Evolutionary conservation across 2,329 filamentous ascomycete genomes (phyloP), one percentile per base, ranked within the genome.

Genomic region (Apiospora malaysiana): DNA sequence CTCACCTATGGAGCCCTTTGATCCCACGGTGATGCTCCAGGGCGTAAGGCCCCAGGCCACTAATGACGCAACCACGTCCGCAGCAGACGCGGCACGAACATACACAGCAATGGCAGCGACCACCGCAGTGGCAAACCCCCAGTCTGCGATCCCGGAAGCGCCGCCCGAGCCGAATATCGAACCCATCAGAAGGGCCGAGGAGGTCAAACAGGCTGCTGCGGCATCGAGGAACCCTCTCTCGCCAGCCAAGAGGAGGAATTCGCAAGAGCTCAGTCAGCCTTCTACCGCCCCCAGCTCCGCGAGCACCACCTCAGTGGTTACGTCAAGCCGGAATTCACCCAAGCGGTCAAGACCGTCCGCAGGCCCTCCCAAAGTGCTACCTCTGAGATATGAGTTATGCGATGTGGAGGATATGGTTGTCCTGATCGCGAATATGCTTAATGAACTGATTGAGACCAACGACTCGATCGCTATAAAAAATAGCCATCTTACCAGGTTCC

Each of bases 371-470:
- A 92, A 90, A 77, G 76, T 87, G 10, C 77, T 96, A 78, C 93
- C 96, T 0, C 82, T 88, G 72, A 87, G 88, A 77, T 99, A 99
- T 81, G 94, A 97, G 81, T 84, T 90, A 14, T 97, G 94, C 79
- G 86, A 92, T 49, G 89, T 93, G 10, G 93, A 94, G 77, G 95
- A 98, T 79, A 89, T 99, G 79, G 96, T 97, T 40, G 87, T 95
- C 56, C 85, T 99, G 72, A 96, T 99, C 75, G 91, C 95, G 65
- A 94, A 97, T 78, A 98, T 99, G 96, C 87, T 99, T 66, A 92
- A 95, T 81, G 96, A 99, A 82, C 85, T 99, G 66, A 97, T 99
- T 75, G 91, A 93, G 73, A 93, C 95, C 73, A 99, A 99, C 78
- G 96, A 99, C 80, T 89, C 89, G 67, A 90, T 96, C 73, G 95